Percentiles rank a stretch among this genome's conserved stretches.
Conservation (phyloP, 169 alveolate genomes). For the Plasmodium gaboni region DNA sequence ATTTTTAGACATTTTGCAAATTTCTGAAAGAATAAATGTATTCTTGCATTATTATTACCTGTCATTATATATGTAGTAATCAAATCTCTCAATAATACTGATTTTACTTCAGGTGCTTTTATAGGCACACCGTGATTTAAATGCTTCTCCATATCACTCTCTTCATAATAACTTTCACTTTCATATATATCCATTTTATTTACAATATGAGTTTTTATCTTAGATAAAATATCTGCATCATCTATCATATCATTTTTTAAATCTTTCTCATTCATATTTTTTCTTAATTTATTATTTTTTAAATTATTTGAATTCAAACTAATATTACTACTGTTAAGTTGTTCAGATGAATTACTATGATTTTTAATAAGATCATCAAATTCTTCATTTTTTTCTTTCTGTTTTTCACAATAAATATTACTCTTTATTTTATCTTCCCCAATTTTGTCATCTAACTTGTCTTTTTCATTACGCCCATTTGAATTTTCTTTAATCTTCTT, state of each 20-base stretch:
- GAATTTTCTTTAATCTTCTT: neutral
- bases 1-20: constrained; percentile 82
- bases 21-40: constrained; percentile 79
- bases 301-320: neutral
- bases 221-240: constrained; percentile 3
- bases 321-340: no score
- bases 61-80: constrained; percentile 82
- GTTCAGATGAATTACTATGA: no score
- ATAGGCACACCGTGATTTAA: constrained; percentile 67
- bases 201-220: constrained; percentile 11
- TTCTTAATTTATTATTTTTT: neutral
- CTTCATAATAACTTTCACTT: constrained; percentile 29
- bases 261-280: neutral
- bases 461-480: neutral
- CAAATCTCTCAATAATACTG: constrained; percentile 82
- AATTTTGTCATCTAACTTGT: neutral
- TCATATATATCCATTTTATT: constrained; percentile 7
- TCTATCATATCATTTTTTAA: neutral
- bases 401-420: no score
- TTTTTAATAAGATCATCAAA: no score
- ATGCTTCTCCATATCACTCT: constrained; percentile 35
- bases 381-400: no score
- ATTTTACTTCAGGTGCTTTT: constrained; percentile 75
- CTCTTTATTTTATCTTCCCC: no score
- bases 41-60: constrained; percentile 85